These are phyloP conservation scores for Taphrina deformans DNA, from an alignment of 1,139 yeast genomes.

Conservation along the genomic window DNA sequence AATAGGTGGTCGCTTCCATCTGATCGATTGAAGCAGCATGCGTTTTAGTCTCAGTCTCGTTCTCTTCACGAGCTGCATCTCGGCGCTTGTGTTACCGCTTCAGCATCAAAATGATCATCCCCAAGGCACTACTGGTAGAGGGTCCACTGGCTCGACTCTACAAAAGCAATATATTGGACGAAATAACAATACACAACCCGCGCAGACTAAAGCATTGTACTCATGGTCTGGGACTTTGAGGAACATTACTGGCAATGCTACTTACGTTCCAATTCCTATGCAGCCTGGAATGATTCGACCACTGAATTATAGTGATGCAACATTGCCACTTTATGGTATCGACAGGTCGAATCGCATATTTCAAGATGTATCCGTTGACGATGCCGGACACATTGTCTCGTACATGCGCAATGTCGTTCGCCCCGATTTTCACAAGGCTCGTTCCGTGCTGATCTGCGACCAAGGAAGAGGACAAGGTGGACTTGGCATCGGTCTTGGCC, in stretches of 20 bases:
- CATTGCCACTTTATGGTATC: neutral
- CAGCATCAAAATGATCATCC: neutral
- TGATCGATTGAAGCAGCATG: neutral
- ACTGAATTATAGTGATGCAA: neutral
- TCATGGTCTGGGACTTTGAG: no score
- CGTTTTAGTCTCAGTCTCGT: neutral
- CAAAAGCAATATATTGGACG: no score
- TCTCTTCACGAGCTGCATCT: neutral
- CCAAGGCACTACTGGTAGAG: no score
- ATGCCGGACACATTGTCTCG: neutral
- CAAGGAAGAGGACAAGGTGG: neutral
- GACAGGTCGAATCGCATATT: neutral
- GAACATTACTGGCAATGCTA: neutral
- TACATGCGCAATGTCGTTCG: neutral
- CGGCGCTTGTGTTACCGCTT: neutral
- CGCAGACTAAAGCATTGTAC: no score
- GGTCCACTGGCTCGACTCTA: no score
- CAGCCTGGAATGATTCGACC: neutral
- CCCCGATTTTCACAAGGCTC: neutral
- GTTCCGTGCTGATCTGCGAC: neutral
- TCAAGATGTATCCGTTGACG: neutral
- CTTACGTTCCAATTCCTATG: neutral
- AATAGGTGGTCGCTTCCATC: neutral
- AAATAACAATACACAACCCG: neutral
- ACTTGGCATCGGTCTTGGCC: slow-evolving; percentile 5